Percentiles rank a stretch among this genome's conserved stretches.
Conservation (phyloP, 345 rosid species). For the Dipteronia sinensis region DNA sequence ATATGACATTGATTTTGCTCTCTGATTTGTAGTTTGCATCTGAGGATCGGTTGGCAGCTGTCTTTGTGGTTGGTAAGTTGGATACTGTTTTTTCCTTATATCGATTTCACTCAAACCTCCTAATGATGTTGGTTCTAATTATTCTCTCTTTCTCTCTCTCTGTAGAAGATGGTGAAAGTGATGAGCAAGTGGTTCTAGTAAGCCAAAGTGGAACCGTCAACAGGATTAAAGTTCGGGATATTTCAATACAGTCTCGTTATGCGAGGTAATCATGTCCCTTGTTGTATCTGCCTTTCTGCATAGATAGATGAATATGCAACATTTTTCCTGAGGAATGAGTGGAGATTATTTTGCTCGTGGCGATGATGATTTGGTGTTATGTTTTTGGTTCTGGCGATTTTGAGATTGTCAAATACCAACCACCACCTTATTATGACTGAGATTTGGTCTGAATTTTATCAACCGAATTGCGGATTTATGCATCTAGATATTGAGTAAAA, state of each 20-base stretch:
- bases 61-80: conserved; percentile 70
- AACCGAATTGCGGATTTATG: too few species aligned
- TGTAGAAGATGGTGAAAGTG: conserved; percentile 86
- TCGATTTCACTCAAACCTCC: not conserved
- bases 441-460: not conserved
- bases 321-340: not conserved
- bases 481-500: too few species aligned
- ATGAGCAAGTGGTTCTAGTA: conserved; percentile 90
- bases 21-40: conserved; percentile 55
- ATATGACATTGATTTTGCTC: conserved; percentile 2
- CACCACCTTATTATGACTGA: not conserved
- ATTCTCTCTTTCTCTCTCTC: conserved; percentile 5
- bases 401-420: not conserved
- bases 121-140: not conserved
- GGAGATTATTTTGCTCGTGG: not conserved
- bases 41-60: conserved; percentile 83
- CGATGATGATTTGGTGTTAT: too few species aligned
- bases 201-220: conserved; percentile 94
- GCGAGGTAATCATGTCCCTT: conserved; percentile 57
- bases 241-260: conserved; percentile 83
- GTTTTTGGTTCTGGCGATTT: not conserved
- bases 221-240: conserved; percentile 88
- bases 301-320: not conserved
- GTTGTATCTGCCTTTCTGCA: not conserved
- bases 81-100: not conserved